Evolutionary conservation across 169 alveolate genomes (phyloP), one percentile per base, ranked within the genome.

Genomic region (Toxoplasma gondii): DNA sequence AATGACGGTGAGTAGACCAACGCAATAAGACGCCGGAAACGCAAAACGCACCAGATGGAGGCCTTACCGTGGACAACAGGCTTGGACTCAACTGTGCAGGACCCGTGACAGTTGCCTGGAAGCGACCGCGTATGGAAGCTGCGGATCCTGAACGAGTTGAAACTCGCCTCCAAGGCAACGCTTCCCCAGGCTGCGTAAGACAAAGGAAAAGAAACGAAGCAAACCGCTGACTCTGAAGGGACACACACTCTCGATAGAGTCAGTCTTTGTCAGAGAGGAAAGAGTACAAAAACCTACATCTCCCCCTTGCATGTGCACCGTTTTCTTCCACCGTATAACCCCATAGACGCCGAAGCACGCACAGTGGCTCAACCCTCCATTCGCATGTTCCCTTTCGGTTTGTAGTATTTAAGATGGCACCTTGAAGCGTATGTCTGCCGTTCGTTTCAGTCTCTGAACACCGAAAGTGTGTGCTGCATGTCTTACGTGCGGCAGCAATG

Each of bases 401-500:
- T n/a, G n/a, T n/a, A n/a, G n/a, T n/a, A n/a, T n/a, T n/a, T n/a
- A n/a, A n/a, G n/a, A n/a, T n/a, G n/a, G n/a, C n/a, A n/a, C n/a
- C n/a, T n/a, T n/a, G n/a, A n/a, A n/a, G n/a, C n/a, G n/a, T n/a
- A n/a, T n/a, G n/a, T n/a, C n/a, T n/a, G n/a, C n/a, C n/a, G n/a
- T n/a, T n/a, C n/a, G n/a, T 12, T 49, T 49, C 12, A 12, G 22
- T 49, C 12, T 49, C 58, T 4, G 58, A 12, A 12, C 22, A 49
- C 58, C 22, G 4, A 0, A 9, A 19, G 64, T 39, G 64, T 5
- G 5, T 31, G 58, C 67, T 41, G 5, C 39, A 16, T 38, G 64
- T 31, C 95, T 45, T 74, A 92, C 95, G 95, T 0, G 95, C 95
- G 64, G 92, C 95, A 17, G 95, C 92, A 27, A 92, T 27, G 81